Conservation (phyloP, 768 basidiomycete genomes). For the Lentinus tigrinus region DNA sequence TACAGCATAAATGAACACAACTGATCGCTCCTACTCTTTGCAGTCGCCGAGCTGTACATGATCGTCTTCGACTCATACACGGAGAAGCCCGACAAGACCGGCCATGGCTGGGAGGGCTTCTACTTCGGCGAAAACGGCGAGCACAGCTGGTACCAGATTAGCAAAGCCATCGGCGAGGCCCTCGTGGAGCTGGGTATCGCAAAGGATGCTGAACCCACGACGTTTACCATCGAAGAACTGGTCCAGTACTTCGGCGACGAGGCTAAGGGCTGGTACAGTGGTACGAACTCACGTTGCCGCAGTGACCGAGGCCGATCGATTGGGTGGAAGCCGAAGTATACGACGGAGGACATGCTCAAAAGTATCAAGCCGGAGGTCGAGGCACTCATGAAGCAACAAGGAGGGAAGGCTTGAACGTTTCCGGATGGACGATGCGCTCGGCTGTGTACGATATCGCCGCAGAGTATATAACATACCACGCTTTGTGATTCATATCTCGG, state of each 20-base stretch:
- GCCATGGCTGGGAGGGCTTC: conserved; percentile 36
- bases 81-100: conserved; percentile 23
- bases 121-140: conserved; percentile 36
- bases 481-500: too few species aligned
- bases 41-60: conserved; percentile 46
- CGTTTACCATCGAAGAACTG: conserved; percentile 48
- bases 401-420: too few species aligned
- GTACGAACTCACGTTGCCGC: conserved; percentile 27
- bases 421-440: too few species aligned
- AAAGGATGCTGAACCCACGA: conserved; percentile 39
- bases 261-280: not conserved
- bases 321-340: conserved; percentile 54
- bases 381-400: conserved; percentile 12
- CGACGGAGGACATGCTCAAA: conserved; percentile 47
- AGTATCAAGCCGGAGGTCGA: conserved; percentile 49
- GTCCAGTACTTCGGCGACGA: conserved; percentile 22
- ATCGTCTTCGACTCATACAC: conserved; percentile 41
- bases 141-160: conserved; percentile 33
- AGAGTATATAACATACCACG: too few species aligned
- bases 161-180: conserved; percentile 36
- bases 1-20: not conserved
- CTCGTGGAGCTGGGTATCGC: conserved; percentile 31
- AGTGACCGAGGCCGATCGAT: conserved; percentile 36
- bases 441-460: too few species aligned
- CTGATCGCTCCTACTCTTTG: not conserved